These are phyloP conservation scores for Anacardium occidentale DNA, from an alignment of 345 rosid genomes.

Conservation along the genomic window DNA sequence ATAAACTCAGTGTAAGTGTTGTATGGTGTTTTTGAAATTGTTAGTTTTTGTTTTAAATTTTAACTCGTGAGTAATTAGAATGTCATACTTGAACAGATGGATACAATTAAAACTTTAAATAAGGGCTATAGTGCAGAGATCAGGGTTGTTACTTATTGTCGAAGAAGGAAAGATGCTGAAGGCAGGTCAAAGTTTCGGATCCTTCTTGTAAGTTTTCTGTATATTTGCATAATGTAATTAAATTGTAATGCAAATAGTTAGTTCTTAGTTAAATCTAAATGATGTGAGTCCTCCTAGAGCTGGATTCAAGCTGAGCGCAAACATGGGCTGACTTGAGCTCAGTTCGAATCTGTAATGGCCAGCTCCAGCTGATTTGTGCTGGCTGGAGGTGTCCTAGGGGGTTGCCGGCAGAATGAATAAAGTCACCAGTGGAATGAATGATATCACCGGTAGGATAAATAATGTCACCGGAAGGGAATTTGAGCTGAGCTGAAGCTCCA, in stretches of 20 bases:
- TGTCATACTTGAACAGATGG: constrained; percentile 43
- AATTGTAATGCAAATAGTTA: not conserved
- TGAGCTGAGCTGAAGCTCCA: no score
- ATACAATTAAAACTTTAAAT: constrained; percentile 55
- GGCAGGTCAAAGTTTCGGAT: constrained; percentile 76
- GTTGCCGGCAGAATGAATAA: no score
- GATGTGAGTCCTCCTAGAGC: not conserved
- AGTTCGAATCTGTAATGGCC: no score
- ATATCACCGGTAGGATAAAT: no score
- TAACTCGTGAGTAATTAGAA: constrained; percentile 4
- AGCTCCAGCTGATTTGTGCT: no score
- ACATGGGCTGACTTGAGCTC: no score
- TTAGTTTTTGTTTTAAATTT: not conserved
- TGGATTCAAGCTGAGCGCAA: no score
- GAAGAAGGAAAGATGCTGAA: constrained; percentile 37
- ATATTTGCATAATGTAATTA: constrained; percentile 2
- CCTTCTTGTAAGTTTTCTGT: constrained; percentile 74
- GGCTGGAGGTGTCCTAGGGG: no score
- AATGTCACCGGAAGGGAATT: no score
- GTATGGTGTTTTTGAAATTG: not conserved
- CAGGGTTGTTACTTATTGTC: constrained; percentile 64
- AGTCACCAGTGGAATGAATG: no score
- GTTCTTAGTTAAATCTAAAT: not conserved
- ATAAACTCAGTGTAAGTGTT: constrained; percentile 56
- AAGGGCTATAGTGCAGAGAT: constrained; percentile 71